Base-by-base conservation (phyloP, 140 eudicot species). In the Anethum foeniculum region DNA sequence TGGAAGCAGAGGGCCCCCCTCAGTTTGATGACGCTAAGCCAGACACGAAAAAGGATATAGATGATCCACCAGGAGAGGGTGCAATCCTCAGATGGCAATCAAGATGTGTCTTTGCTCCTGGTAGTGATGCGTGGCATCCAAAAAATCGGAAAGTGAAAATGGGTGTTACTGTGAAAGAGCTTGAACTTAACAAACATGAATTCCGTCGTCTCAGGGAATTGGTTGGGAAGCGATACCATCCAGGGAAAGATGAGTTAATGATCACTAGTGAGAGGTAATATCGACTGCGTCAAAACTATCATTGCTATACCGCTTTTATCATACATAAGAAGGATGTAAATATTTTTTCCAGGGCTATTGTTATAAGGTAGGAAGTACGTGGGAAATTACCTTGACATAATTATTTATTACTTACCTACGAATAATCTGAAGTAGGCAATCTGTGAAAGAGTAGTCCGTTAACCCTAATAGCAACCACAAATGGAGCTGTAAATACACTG, bases 121-220 rank as follows among this genome's bases (percentile, higher is more conserved):
- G 99, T 79, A 93, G 96, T 81, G 99, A 95, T 82, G 87, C 97
- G 36, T 95, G 99, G 99, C 97, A 92, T 82, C 99, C 99, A 3
- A 95, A 92, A 85, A 95, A 95, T 32, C 76, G 99, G 81, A 95
- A 95, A 83, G 99, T 94, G 0, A 95, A 95, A 85, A 79, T 95
- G 82, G 81, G 91, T 75, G 97, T 92, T 64, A 95, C 96, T 47
- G 97, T 95, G 68, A 95, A 95, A 86, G 99, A 95, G 86, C 92
- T 92, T 83, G 97, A 93, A 25, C 90, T 95, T 34, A 89, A 97
- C 36, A 90, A 90, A 80, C 87, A 89, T 83, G 97, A 90, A 79
- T 92, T 88, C 46, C 80, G 90, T 12, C 89, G 99, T 68, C 74
- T 95, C 44, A 87, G 92, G 74, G 99, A 90, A 79, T 89, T 95